Percentiles rank a stretch among this genome's conserved stretches.
Evolutionary conservation across 352 stramenopile species (phyloP).

Genomic region (Pythium utonaiense): DNA sequence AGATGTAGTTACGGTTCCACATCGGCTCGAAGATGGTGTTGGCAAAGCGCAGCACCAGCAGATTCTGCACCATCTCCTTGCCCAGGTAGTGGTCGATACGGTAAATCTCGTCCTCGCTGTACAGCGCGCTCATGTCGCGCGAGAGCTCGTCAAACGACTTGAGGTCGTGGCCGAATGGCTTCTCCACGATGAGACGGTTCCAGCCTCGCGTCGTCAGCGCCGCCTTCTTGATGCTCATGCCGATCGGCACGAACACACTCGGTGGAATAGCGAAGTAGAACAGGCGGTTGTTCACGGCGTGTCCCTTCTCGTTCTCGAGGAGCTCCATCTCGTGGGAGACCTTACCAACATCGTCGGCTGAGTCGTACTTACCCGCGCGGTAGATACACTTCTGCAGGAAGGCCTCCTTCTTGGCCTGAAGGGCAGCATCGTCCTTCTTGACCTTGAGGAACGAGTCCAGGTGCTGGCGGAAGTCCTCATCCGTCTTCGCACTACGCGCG

Average conservation of each 20-base stretch:
- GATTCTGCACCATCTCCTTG: constrained; percentile 99
- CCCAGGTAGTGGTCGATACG: constrained; percentile 97
- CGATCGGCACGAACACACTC: constrained; percentile 94
- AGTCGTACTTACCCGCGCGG: constrained; percentile 81
- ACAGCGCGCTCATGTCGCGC: constrained; percentile 79
- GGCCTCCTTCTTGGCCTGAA: constrained; percentile 43
- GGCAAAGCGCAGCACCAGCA: constrained; percentile 94
- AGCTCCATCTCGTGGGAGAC: constrained; percentile 70
- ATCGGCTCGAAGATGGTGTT: constrained; percentile 97
- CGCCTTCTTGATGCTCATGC: constrained; percentile 89
- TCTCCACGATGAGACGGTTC: constrained; percentile 97
- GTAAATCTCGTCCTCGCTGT: constrained; percentile 90
- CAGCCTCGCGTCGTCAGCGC: constrained; percentile 89
- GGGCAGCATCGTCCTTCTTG: constrained; percentile 39
- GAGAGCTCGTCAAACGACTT: constrained; percentile 91
- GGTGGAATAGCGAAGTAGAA: constrained; percentile 98
- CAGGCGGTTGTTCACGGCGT: constrained; percentile 66
- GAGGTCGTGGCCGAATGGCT: constrained; percentile 97
- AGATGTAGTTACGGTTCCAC: constrained; percentile 96
- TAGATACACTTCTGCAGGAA: constrained; percentile 81
- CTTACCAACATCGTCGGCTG: constrained; percentile 66
- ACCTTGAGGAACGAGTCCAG: constrained; percentile 65
- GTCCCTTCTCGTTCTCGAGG: constrained; percentile 52
- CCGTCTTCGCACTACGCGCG: constrained; percentile 71
- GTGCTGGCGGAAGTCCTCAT: constrained; percentile 83